phyloP scores from a whole-genome alignment of 2,329 filamentous ascomycete genomes.

The Monilinia aucupariae region DNA sequence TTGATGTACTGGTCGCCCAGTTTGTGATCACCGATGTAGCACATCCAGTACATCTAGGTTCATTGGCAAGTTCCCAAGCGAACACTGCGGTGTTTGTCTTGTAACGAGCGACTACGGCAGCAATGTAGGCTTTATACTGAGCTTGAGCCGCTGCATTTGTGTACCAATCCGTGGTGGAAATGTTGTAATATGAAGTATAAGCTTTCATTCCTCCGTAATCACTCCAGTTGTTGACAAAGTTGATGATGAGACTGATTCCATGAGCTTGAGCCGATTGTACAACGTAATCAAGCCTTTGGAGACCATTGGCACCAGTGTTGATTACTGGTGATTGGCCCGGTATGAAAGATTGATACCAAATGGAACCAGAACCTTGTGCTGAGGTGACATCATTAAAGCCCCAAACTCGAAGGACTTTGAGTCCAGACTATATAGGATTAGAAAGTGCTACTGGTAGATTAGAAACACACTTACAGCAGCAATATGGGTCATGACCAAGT shows the following conservation, averaged over 20 bases:
- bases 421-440: slow-evolving; percentile 38
- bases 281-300: slow-evolving; percentile 60
- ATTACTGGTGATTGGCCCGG: slow-evolving; percentile 48
- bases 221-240: slow-evolving; percentile 64
- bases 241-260: slow-evolving; percentile 58
- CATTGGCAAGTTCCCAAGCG: slow-evolving; percentile 65
- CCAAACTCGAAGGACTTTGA: slow-evolving; percentile 58
- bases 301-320: slow-evolving; percentile 58
- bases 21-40: slow-evolving; percentile 51
- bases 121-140: slow-evolving; percentile 56
- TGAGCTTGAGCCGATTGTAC: slow-evolving; percentile 54
- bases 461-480: slow-evolving; percentile 27
- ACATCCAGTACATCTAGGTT: slow-evolving; percentile 60
- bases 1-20: slow-evolving; percentile 54
- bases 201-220: slow-evolving; percentile 62
- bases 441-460: neutral
- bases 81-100: slow-evolving; percentile 54
- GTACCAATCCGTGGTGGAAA: slow-evolving; percentile 47
- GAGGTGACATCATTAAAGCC: slow-evolving; percentile 55
- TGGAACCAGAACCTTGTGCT: slow-evolving; percentile 37
- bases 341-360: slow-evolving; percentile 42
- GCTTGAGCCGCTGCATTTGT: slow-evolving; percentile 46
- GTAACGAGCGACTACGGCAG: slow-evolving; percentile 55
- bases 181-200: slow-evolving; percentile 52
- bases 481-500: slow-evolving; percentile 46